Evolutionary conservation across 176 grass and related monocot species (phyloP).

Genomic region (Carex littledalei): DNA sequence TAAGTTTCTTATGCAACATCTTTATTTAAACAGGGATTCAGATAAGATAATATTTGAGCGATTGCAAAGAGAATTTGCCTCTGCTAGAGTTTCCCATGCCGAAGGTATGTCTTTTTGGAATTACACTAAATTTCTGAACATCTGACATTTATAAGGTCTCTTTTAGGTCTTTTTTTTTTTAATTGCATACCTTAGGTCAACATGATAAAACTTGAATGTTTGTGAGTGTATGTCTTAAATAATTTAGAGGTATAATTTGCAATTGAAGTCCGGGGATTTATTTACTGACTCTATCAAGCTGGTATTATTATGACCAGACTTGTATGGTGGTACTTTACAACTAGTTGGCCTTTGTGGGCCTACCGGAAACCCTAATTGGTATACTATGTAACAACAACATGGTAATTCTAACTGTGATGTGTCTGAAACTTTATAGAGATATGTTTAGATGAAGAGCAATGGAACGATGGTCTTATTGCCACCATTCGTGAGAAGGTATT

Average conservation of each 20-base stretch:
- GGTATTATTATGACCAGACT: neutral
- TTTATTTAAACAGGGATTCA: conserved; percentile 58
- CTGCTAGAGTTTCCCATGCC: conserved; percentile 60
- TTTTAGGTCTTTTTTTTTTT: neutral
- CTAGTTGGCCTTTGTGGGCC: neutral
- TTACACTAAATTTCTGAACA: conserved; percentile 8
- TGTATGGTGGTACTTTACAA: neutral
- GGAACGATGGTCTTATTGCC: conserved; percentile 95
- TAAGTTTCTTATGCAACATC: conserved; percentile 14
- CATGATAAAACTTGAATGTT: neutral
- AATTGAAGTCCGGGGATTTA: neutral
- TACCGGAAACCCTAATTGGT: conserved; percentile 13
- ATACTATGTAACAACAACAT: conserved; percentile 10
- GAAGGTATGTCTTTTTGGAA: conserved; percentile 43
- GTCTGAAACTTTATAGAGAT: conserved; percentile 49
- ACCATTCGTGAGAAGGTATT: conserved; percentile 91
- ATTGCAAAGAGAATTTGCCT: conserved; percentile 83
- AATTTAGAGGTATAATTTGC: neutral
- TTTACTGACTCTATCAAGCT: neutral
- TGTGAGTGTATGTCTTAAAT: neutral
- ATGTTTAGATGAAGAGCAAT: conserved; percentile 63
- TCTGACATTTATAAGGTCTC: neutral
- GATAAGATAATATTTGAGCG: conserved; percentile 92
- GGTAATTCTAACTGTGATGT: conserved; percentile 19
- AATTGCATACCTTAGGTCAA: conserved; percentile 12